A percentile compares a stretch with the other conserved stretches of the same genome.
phyloP scores from a whole-genome alignment of 768 basidiomycete species.

The Tricholoma bakamatsutake region DNA sequence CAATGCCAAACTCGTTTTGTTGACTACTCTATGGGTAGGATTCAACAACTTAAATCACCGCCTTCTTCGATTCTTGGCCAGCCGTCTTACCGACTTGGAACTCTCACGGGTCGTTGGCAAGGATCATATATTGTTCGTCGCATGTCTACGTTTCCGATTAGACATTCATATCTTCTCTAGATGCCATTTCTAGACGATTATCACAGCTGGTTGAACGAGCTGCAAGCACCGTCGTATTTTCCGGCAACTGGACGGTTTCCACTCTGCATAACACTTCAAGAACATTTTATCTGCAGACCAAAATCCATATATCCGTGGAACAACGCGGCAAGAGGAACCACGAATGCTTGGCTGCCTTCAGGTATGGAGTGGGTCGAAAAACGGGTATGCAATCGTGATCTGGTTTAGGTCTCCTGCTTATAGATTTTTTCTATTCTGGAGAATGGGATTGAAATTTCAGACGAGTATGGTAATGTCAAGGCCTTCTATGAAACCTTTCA shows the following conservation, averaged over 20 bases:
- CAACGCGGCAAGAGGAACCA: conserved; percentile 28
- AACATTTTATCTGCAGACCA: conserved; percentile 37
- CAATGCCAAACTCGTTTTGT: conserved; percentile 38
- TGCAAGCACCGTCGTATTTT: conserved; percentile 28
- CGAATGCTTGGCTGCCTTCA: conserved; percentile 42
- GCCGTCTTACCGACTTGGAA: conserved; percentile 35
- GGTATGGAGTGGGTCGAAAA: conserved; percentile 30
- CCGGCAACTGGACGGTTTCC: conserved; percentile 35
- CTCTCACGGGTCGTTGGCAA: conserved; percentile 43
- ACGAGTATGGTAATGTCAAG: conserved; percentile 29
- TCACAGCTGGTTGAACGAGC: conserved; percentile 27
- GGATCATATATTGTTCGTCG: conserved; percentile 41
- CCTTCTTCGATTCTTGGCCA: conserved; percentile 15
- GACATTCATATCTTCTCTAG: conserved; percentile 19
- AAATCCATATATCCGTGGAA: conserved; percentile 27
- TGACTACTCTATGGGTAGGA: conserved; percentile 22
- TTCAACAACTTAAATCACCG: conserved; percentile 6
- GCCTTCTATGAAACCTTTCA: conserved; percentile 34
- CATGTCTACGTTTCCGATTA: neutral
- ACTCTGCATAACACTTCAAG: conserved; percentile 42
- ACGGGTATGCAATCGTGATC: conserved; percentile 43
- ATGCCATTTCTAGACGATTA: conserved; percentile 34
- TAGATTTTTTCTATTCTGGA: conserved; percentile 39
- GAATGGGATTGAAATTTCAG: conserved; percentile 42
- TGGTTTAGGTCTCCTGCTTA: conserved; percentile 39